Evolutionary conservation across 192 early-diverging fungal genomes (phyloP), one percentile per base, ranked within the genome.

Genomic region (Coemansia javaensis): DNA sequence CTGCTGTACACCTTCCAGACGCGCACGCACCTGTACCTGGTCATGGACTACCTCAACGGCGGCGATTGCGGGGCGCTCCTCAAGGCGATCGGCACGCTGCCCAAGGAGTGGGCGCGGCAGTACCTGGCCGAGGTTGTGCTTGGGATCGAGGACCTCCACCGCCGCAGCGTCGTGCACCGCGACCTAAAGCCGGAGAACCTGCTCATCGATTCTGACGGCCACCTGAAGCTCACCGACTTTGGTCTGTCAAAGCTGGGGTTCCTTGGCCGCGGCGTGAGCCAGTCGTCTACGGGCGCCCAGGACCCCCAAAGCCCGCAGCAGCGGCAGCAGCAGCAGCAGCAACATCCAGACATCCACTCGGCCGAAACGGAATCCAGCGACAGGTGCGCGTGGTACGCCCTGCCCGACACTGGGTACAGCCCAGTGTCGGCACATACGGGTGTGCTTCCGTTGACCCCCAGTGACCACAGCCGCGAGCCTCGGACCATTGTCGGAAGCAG

Each of bases 141-240:
- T 23, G 92, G 91, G 2, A 76, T 97, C 8, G 89, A 90, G 53
- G 91, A 93, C 51, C 59, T 97, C 13, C 94, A 97, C 58, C 32
- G 49, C 11, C 85, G 90, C 33, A 85, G 86, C 5, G 95, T 97
- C 36, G 84, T 83, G 14, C 92, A 97, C 56, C 66, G 91, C 24
- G 89, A 86, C 35, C 62, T 87, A 25, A 86, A 87, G 57, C 83
- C 84, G 0, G 84, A 85, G 36, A 88, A 97, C 53, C 86, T 97
- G 50, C 61, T 97, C n/a, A 82, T 97, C 33, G 90, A 86, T 49
- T 67, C 80, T 5, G 85, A 91, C 45, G 91, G 91, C 0, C 91
- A 94, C 56, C 75, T 93, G 59, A 94, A 94, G 55, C 57, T 94
- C 23, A 90, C 90, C 9, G 93, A 96, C 55, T 96, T 96, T 89